phyloP scores from a whole-genome alignment of 1,284 basidiomycete genomes.

The Neonothopanus nambi region DNA sequence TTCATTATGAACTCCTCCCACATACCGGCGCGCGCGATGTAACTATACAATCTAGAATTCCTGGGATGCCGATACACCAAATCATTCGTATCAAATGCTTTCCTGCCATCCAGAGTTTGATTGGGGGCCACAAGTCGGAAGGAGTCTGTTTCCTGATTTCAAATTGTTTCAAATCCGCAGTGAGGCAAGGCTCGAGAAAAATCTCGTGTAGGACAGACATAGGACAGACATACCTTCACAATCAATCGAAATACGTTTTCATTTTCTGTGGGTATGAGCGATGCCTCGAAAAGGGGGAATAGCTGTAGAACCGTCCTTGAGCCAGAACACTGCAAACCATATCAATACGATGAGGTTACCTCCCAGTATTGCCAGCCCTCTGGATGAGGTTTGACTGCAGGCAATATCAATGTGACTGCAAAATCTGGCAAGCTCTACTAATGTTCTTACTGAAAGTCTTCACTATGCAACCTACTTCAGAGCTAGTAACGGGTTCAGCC shows the following conservation, averaged over 20 bases:
- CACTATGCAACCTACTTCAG: neutral
- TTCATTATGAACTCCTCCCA: neutral
- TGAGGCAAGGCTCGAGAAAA: neutral
- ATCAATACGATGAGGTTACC: neutral
- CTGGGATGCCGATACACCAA: neutral
- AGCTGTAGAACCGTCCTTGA: neutral
- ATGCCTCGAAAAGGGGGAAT: neutral
- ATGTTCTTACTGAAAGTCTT: neutral
- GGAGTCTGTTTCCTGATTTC: neutral
- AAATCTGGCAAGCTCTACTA: neutral
- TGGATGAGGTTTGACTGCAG: neutral
- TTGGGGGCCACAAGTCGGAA: neutral
- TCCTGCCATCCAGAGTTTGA: neutral
- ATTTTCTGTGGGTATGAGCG: neutral
- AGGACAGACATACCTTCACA: constrained; percentile 1
- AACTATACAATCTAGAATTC: neutral
- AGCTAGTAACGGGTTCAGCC: neutral
- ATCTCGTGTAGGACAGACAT: neutral
- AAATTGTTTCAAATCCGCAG: neutral
- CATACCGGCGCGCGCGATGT: neutral
- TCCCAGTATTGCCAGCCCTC: neutral
- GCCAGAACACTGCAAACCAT: neutral
- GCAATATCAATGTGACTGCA: neutral
- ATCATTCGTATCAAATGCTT: constrained; percentile 3
- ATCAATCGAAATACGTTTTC: neutral